Conservation (phyloP, 257 asterid genomes). For the Vinca minor region DNA sequence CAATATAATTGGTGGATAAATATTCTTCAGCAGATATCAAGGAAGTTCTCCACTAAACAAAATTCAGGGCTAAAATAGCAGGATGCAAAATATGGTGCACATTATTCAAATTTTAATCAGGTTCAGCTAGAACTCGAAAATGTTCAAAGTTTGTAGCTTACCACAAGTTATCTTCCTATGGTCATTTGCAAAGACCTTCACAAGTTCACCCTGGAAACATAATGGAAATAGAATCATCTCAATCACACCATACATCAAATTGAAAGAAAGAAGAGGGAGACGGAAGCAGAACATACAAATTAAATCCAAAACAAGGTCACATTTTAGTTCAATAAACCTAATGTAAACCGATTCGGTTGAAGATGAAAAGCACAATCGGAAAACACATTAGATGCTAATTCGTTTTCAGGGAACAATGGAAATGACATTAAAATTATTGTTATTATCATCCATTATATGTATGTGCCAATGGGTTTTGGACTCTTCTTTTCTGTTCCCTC, state of each 20-base stretch:
- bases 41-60: background rate
- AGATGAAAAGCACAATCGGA: no score
- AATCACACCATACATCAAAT: conserved; percentile 21
- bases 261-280: no score
- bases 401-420: no score
- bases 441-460: no score
- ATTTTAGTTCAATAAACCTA: no score
- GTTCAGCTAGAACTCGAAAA: conserved; percentile 15
- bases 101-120: background rate
- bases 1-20: background rate
- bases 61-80: background rate
- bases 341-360: no score
- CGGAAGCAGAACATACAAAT: no score
- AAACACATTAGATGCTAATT: no score
- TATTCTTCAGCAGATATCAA: background rate
- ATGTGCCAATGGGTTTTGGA: no score
- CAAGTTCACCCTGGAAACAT: conserved; percentile 82
- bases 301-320: no score
- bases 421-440: no score
- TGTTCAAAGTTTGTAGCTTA: conserved; percentile 31
- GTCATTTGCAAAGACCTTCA: conserved; percentile 84
- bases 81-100: background rate
- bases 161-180: conserved; percentile 86
- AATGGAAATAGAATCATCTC: conserved; percentile 25
- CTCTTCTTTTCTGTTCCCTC: no score